Evolutionary conservation across 2,329 filamentous ascomycete genomes (phyloP), one percentile per base, ranked within the genome.

Genomic region (Claviceps quebecensis): DNA sequence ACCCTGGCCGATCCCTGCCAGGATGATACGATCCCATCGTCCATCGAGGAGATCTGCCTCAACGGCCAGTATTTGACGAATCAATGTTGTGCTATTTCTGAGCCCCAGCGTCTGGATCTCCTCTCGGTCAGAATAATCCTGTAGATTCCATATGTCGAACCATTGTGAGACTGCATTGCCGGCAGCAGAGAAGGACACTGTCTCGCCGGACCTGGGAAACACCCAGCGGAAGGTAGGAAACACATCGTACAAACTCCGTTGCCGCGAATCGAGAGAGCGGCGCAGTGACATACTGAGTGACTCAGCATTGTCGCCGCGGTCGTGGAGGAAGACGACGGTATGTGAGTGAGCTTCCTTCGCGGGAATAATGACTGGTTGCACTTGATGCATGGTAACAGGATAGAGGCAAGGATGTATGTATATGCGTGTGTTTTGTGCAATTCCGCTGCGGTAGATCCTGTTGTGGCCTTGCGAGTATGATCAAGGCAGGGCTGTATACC

Each of bases 111-210:
- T 58, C 56, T 75, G 72, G 4, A 72, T 53, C 3, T 72, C 68
- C 53, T 76, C 70, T 16, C 61, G 57, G n/a, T 70, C 61, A 1
- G 62, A 47, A 16, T 71, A 69, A 52, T 72, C 61, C 17, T 62
- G 56, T 0, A 69, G 61, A 48, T 72, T 70, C 63, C 66, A 72
- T 38, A 75, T 65, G 57, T 78, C 73, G 58, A 77, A 78, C 75
- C 74, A 78, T 56, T 75, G 71, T 8, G 67, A 64, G 51, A 56
- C 52, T 7, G 58, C 54, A 26, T 64, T 26, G 16, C 34, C 2
- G 7, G 55, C 55, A 14, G 50, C 53, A 4, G 49, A 53, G 50
- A 65, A 62, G 45, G 60, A 57, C 48, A 60, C 41, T 49, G 61
- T 58, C 38, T 59, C 22, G 11, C 67, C 67, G 1, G 72, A 70